Conservation (phyloP, 768 basidiomycete species). For the Calocybe indica region DNA sequence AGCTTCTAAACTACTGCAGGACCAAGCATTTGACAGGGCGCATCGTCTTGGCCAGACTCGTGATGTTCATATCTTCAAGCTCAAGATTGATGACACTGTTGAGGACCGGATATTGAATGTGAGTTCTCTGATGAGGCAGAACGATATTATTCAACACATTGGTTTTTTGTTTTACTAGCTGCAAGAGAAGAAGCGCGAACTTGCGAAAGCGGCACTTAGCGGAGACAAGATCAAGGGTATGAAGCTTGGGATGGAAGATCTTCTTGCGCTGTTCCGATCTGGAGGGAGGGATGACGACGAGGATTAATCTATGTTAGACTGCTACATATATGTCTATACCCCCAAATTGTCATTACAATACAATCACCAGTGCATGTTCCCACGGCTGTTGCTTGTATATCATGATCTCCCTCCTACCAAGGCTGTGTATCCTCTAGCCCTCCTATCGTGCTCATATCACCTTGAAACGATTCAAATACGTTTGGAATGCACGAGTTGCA, state of each 20-base stretch:
- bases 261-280: conserved; percentile 72
- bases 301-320: conserved; percentile 2
- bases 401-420: conserved; percentile 8
- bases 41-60: conserved; percentile 87
- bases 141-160: no score
- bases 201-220: conserved; percentile 79
- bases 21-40: conserved; percentile 91
- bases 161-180: conserved; percentile 35
- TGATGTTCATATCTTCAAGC: conserved; percentile 83
- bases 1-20: conserved; percentile 30
- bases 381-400: conserved; percentile 11
- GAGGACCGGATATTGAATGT: conserved; percentile 82
- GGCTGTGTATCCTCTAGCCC: conserved; percentile 9
- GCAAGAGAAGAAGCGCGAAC: conserved; percentile 87
- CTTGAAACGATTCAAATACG: conserved; percentile 3
- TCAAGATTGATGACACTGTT: conserved; percentile 82
- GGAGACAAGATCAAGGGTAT: conserved; percentile 85
- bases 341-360: neutral
- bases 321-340: neutral
- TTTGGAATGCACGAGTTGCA: conserved; percentile 27
- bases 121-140: conserved; percentile 6
- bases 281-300: conserved; percentile 58
- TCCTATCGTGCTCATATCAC: conserved; percentile 3
- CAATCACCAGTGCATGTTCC: conserved; percentile 10
- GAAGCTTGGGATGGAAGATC: conserved; percentile 80